Evolutionary conservation across 2,329 filamentous ascomycete genomes (phyloP).

Genomic region (Penicillium sp.): DNA sequence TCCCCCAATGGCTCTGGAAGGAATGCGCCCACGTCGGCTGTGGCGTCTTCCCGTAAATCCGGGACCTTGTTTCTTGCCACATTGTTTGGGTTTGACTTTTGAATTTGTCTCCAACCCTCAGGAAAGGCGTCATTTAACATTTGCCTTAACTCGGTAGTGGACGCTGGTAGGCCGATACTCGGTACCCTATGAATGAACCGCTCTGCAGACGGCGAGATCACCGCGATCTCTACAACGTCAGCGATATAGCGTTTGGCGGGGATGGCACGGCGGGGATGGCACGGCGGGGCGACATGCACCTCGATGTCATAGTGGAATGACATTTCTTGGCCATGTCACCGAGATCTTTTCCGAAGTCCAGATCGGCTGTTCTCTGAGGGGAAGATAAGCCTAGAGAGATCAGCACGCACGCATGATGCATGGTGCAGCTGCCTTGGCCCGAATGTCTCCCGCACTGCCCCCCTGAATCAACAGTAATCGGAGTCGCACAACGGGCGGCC

Average conservation of each 20-base stretch:
- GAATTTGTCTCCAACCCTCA: no score
- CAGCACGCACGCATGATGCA: slow-evolving; percentile 1
- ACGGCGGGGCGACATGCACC: background rate
- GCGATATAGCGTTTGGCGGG: background rate
- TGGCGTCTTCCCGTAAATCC: background rate
- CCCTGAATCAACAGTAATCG: background rate
- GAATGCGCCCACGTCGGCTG: background rate
- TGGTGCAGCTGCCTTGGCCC: background rate
- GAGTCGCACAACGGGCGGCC: background rate
- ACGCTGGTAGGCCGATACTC: no score
- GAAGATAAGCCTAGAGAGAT: background rate
- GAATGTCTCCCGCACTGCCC: background rate
- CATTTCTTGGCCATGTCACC: background rate
- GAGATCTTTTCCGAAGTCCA: background rate
- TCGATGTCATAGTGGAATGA: background rate
- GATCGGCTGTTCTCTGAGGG: background rate
- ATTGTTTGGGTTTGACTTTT: background rate
- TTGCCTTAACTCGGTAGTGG: no score
- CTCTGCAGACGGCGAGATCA: background rate
- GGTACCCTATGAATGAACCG: background rate
- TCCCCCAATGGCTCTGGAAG: background rate
- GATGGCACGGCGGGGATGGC: background rate
- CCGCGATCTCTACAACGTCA: background rate
- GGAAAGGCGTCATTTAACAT: no score
- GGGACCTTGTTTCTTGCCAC: background rate